Evolutionary conservation across 164 flowering plant species (phyloP), one percentile per base, ranked within the genome.

Genomic region (Stephania japonica): DNA sequence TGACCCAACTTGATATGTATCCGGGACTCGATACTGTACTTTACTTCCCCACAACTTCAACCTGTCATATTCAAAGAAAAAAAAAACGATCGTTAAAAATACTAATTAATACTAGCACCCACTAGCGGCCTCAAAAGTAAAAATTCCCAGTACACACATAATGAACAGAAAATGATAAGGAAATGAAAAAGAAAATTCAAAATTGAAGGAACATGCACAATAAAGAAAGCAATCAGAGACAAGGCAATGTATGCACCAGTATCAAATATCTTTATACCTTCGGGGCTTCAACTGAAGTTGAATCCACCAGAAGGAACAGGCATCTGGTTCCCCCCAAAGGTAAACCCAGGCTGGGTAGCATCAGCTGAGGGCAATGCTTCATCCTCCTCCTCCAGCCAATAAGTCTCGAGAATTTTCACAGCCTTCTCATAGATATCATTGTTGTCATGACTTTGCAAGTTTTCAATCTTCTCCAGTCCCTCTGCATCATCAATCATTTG

Each of bases 361-460:
- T 85, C 90, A 56, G 78, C 86, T 1, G 86, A 71, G 18, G 83
- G 80, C 66, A 81, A 71, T 38, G 80, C 41, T 79, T 85, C 90
- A 27, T 89, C 91, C 25, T 85, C 90, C 19, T 87, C 91, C 25
- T 88, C 90, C 78, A 81, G 68, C 89, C 91, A 90, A 64, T 85
- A 90, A 4, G 91, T 86, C 79, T 90, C 94, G 3, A 88, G 87
- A 66, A 90, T 84, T 78, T 88, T 86, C 69, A 87, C 91, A 4
- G 91, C 87, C 84, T 89, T 89, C 81, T 88, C 90, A 78, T 88
- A 90, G 64, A 90, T 88, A 75, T 90, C 94, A 69, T 83, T 86
- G 78, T 90, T 90, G 80, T 88, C 91, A 78, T 90, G 91, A 71
- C 84, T 85, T 80, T 90, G 94, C 38, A 90, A 87, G 67, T 81